Conservation (phyloP, 306 rosid genomes). For the Vigna radiata region DNA sequence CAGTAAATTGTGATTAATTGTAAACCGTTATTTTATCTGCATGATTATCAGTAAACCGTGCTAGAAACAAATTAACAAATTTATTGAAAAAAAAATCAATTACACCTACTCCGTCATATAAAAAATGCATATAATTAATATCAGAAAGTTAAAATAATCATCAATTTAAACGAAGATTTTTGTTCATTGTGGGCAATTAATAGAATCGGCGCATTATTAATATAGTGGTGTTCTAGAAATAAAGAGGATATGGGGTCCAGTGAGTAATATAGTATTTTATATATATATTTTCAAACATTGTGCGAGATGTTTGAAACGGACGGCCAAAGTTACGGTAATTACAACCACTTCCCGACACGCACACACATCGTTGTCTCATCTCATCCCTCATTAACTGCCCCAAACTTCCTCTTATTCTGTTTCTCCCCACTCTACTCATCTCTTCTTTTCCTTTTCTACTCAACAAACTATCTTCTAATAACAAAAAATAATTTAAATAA, state of each 20-base stretch:
- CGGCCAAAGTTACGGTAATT: constrained; percentile 39
- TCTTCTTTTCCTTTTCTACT: background rate
- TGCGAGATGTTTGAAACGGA: constrained; percentile 25
- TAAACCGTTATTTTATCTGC: too few relatives aligned
- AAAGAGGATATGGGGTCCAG: background rate
- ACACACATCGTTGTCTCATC: background rate
- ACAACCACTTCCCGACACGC: constrained; percentile 38
- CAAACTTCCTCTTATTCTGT: background rate
- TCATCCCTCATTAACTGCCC: background rate
- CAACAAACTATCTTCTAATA: too few relatives aligned
- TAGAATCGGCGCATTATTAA: background rate
- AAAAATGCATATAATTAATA: too few relatives aligned
- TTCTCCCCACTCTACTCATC: background rate
- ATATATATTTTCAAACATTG: constrained; percentile 7
- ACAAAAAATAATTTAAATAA: background rate
- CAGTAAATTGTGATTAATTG: too few relatives aligned
- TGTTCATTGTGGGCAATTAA: background rate
- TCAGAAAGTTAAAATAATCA: background rate
- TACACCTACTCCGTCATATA: too few relatives aligned
- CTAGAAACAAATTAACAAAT: too few relatives aligned
- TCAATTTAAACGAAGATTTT: background rate
- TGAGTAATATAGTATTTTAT: background rate
- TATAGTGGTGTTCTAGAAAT: background rate
- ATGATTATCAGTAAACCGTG: too few relatives aligned
- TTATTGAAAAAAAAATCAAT: too few relatives aligned